Base-by-base conservation (phyloP, 1,284 basidiomycete genomes). In the Porogramme epimiltina region DNA sequence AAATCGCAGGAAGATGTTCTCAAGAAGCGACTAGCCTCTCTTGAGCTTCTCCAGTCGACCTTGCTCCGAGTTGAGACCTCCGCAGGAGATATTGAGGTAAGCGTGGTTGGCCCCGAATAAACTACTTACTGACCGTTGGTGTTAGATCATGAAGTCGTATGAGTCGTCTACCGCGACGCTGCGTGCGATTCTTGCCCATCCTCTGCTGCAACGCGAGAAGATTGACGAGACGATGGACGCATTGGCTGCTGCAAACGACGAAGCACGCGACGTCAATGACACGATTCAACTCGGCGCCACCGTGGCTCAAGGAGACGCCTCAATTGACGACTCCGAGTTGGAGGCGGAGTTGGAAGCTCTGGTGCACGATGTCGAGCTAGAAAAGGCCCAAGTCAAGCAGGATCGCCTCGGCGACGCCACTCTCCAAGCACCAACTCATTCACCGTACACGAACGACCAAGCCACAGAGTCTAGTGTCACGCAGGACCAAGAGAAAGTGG, bases 141-240 rank as follows among this genome's bases (percentile, higher is more conserved):
- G 33, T 10, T 64, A 95, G 89, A 90, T 98, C 48, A 85, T 98
- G 82, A 82, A 82, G 58, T 83, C 87, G 0, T 98, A 96, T 66
- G 82, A 91, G 66, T 84, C 85, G 1, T 94, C 93, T 2, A 86
- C 91, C 0, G 69, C 79, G 2, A 93, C 93, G 0, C 77, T 98
- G 9, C 80, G 81, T 11, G 70, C 79, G 0, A 82, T 98, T 37
- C 82, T 98, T 2, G 73, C 85, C 1, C 85, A 95, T 61, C 92
- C 93, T 0, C 85, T 85, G 0, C 76, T 98, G 13, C 84, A 89
- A 56, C 79, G 82, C 5, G 88, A 88, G 18, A 81, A 80, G 43
- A 84, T 98, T 45, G 91, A 96, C 43, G 77, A 82, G 58, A 95
- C 93, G 2, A 87, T 97, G 81, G 91, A 95, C 28, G 87, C 85